Conservation (phyloP, 495 filamentous ascomycete genomes). For the Penicillium chermesinum region DNA sequence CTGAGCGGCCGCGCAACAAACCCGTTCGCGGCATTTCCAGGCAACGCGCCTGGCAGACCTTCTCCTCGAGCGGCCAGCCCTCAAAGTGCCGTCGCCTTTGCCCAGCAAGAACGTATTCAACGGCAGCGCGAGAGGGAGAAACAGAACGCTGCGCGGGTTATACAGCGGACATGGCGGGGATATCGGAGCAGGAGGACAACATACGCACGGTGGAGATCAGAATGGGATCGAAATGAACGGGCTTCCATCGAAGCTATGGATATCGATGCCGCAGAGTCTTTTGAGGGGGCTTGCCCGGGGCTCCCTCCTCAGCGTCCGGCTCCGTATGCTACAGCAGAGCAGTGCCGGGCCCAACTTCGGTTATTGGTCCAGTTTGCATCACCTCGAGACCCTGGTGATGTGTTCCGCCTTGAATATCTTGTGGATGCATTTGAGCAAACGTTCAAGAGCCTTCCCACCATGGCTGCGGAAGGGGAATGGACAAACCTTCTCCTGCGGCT, state of each 20-base stretch:
- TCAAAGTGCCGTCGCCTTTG: constrained; percentile 74
- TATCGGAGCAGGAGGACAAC: constrained; percentile 58
- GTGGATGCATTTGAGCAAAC: constrained; percentile 39
- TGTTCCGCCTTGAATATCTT: constrained; percentile 41
- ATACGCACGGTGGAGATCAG: constrained; percentile 51
- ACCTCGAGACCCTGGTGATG: constrained; percentile 30
- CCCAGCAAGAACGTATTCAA: constrained; percentile 74
- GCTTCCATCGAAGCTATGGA: constrained; percentile 10
- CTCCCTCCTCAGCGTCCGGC: constrained; percentile 16
- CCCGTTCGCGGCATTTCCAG: constrained; percentile 58
- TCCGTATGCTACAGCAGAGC: constrained; percentile 44
- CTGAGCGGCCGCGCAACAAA: constrained; percentile 80
- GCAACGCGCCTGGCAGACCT: constrained; percentile 25
- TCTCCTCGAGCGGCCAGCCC: constrained; percentile 49
- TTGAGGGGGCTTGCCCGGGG: not conserved
- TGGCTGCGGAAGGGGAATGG: constrained; percentile 44
- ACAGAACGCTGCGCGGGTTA: constrained; percentile 63
- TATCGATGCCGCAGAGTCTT: constrained; percentile 1
- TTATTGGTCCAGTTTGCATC: constrained; percentile 48
- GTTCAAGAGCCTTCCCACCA: constrained; percentile 31
- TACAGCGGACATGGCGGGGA: constrained; percentile 85
- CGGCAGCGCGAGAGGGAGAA: constrained; percentile 79
- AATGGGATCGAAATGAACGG: constrained; percentile 58
- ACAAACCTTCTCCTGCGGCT: constrained; percentile 43
- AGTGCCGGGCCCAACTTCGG: constrained; percentile 44